phyloP scores from a whole-genome alignment of 2,329 filamentous ascomycete species.

The Leptographium galeiforme region DNA sequence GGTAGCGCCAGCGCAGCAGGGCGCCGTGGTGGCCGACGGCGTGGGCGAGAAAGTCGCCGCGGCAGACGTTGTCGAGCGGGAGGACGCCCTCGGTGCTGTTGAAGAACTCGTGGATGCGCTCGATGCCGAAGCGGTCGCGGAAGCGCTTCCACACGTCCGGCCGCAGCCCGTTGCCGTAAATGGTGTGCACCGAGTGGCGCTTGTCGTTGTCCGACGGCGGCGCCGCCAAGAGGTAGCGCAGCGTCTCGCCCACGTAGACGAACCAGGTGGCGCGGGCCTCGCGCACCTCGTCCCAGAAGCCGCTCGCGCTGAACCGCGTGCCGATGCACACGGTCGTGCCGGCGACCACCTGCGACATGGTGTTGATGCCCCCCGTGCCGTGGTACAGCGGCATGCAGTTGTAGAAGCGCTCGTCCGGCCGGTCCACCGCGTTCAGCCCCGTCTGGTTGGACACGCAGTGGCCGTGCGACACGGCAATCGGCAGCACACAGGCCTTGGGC shows the following conservation, averaged over 20 bases:
- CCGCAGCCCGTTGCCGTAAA: conserved; percentile 54
- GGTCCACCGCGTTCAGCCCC: conserved; percentile 16
- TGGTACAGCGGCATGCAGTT: conserved; percentile 68
- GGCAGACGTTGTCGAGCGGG: conserved; percentile 42
- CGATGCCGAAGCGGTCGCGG: conserved; percentile 47
- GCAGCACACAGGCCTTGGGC: conserved; percentile 57
- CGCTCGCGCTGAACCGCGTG: conserved; percentile 52
- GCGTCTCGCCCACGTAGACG: conserved; percentile 66
- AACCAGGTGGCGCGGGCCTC: conserved; percentile 56
- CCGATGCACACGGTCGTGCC: conserved; percentile 47
- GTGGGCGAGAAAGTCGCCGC: conserved; percentile 47
- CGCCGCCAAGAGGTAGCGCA: conserved; percentile 57
- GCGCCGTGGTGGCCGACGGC: conserved; percentile 60
- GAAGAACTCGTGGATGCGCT: conserved; percentile 60
- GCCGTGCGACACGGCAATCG: conserved; percentile 27
- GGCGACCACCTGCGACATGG: conserved; percentile 38
- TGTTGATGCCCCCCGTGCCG: conserved; percentile 53
- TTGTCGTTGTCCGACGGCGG: conserved; percentile 49
- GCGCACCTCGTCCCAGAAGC: conserved; percentile 60
- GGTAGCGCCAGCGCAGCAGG: conserved; percentile 37
- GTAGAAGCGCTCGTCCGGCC: conserved; percentile 49
- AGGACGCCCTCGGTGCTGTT: conserved; percentile 64
- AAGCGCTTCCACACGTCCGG: conserved; percentile 58
- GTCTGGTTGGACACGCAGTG: conserved; percentile 14
- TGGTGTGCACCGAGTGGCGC: conserved; percentile 42